Evolutionary conservation across 768 basidiomycete genomes (phyloP).

Genomic region (Phanerodontia chrysosporium): DNA sequence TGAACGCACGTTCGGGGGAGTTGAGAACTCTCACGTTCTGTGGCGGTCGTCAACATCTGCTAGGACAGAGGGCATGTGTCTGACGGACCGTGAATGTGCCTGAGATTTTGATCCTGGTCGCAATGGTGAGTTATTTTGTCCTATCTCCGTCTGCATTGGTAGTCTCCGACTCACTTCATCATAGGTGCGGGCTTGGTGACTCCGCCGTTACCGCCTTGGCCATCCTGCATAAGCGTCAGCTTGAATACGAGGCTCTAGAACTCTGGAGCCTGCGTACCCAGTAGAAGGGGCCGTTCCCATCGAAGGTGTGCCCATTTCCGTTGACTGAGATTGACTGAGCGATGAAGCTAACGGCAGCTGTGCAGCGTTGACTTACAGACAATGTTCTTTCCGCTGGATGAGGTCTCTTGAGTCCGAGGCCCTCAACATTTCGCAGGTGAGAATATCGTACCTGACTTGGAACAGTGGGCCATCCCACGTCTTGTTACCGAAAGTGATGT

Average conservation of each 20-base stretch:
- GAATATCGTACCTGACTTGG: slow-evolving; percentile 43
- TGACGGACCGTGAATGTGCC: slow-evolving; percentile 33
- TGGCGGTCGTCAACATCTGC: neutral
- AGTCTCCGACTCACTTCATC: slow-evolving; percentile 30
- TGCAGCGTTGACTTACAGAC: slow-evolving; percentile 35
- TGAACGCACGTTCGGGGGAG: slow-evolving; percentile 33
- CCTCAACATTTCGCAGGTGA: too few relatives aligned
- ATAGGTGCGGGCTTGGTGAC: slow-evolving; percentile 32
- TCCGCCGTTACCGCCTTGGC: slow-evolving; percentile 27
- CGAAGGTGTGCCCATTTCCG: slow-evolving; percentile 36
- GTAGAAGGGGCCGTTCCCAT: slow-evolving; percentile 40
- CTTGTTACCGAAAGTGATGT: slow-evolving; percentile 50
- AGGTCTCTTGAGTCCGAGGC: too few relatives aligned
- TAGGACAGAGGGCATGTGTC: neutral
- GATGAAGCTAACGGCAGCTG: neutral
- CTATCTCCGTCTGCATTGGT: neutral
- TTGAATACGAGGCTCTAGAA: neutral
- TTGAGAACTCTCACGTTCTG: slow-evolving; percentile 37
- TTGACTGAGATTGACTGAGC: slow-evolving; percentile 23
- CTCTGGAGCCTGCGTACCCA: slow-evolving; percentile 30
- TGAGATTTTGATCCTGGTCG: slow-evolving; percentile 33
- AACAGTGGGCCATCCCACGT: slow-evolving; percentile 56
- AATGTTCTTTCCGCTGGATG: slow-evolving; percentile 43
- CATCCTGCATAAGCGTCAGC: slow-evolving; percentile 18
- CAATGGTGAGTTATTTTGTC: neutral